Evolutionary conservation across 179 eudicot species (phyloP).

Genomic region (Kewa caespitosa): DNA sequence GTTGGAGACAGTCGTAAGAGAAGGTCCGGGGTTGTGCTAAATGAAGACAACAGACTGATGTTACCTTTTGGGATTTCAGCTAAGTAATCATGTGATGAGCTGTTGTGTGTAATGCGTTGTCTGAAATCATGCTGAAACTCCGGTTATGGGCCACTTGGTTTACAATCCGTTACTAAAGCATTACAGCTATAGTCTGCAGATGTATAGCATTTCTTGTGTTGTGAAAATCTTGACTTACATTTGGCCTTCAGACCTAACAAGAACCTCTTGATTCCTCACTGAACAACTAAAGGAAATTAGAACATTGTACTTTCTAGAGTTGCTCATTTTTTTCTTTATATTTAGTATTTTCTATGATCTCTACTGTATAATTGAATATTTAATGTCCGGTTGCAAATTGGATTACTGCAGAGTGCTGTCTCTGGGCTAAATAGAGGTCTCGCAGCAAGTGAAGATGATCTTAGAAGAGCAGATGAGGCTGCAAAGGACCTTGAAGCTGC

Average conservation of each 20-base stretch:
- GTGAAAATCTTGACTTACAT: not conserved
- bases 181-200: not conserved
- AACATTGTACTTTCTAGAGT: not conserved
- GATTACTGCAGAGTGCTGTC: constrained; percentile 57
- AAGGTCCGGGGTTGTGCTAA: not conserved
- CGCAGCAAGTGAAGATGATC: constrained; percentile 83
- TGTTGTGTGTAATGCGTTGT: not conserved
- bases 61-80: no score
- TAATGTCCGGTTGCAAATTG: constrained; percentile 1
- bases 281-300: not conserved
- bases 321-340: not conserved
- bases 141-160: not conserved
- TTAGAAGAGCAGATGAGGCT: constrained; percentile 70
- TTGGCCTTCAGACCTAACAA: not conserved
- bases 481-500: constrained; percentile 77
- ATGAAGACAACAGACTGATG: not conserved
- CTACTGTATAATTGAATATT: not conserved
- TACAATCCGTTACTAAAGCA: not conserved
- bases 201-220: not conserved
- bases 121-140: not conserved
- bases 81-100: no score
- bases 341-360: not conserved
- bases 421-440: constrained; percentile 96
- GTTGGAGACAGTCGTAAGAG: not conserved
- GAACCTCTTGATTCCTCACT: not conserved